Conservation (phyloP, 164 flowering plant species). For the Sedum album region DNA sequence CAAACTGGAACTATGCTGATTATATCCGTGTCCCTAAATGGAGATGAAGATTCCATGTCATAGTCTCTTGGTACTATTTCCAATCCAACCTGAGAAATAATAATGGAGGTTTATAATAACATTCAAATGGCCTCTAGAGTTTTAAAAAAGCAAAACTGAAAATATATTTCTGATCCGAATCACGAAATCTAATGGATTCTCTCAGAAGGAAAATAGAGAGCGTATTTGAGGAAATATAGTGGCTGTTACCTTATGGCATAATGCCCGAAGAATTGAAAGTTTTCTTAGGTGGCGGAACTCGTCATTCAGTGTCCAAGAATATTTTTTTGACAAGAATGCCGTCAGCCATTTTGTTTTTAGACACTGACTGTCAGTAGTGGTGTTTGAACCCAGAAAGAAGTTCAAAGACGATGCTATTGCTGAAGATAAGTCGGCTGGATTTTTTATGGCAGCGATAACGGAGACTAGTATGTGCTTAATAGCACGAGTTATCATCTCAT, state of each 20-base stretch:
- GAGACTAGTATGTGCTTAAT: conserved; percentile 58
- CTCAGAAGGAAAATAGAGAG: neutral
- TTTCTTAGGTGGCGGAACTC: conserved; percentile 69
- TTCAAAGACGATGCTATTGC: conserved; percentile 74
- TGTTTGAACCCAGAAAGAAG: conserved; percentile 51
- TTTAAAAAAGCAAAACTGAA: neutral
- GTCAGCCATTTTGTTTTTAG: conserved; percentile 59
- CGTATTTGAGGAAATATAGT: neutral
- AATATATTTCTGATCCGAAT: too few relatives aligned
- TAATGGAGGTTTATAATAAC: neutral
- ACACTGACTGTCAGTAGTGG: conserved; percentile 25
- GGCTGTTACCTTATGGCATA: conserved; percentile 70
- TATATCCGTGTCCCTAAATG: conserved; percentile 53
- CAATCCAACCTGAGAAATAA: conserved; percentile 59
- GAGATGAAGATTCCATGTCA: conserved; percentile 53
- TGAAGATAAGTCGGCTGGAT: conserved; percentile 36
- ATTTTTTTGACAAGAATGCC: conserved; percentile 44
- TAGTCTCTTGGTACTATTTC: conserved; percentile 76
- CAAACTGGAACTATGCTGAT: conserved; percentile 61
- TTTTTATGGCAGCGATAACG: conserved; percentile 50
- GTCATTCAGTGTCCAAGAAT: conserved; percentile 57
- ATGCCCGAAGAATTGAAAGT: conserved; percentile 70
- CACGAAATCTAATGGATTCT: neutral
- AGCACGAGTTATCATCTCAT: conserved; percentile 98
- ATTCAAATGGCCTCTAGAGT: neutral